A percentile compares a stretch with the other conserved stretches of the same genome.
phyloP scores from a whole-genome alignment of 495 filamentous ascomycete genomes.

The Penicillium angulare region DNA sequence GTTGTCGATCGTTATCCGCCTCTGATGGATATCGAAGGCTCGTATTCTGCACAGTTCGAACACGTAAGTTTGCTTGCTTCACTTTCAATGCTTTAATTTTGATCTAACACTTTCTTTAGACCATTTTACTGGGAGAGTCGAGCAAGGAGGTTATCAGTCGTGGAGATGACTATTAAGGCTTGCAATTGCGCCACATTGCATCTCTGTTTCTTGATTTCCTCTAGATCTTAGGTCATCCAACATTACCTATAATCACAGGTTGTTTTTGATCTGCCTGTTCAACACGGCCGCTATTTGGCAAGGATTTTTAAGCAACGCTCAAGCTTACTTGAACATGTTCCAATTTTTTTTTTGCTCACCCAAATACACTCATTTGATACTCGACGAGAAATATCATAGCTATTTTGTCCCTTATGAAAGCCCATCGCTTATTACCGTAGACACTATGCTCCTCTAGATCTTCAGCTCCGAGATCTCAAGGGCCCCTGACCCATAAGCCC shows the following conservation, averaged over 20 bases:
- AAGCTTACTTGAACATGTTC: no score
- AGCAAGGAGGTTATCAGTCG: conserved; percentile 9
- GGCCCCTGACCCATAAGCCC: no score
- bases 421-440: no score
- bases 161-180: conserved; percentile 6
- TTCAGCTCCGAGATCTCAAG: no score
- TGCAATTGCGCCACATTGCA: not conserved
- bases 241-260: not conserved
- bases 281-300: not conserved
- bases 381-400: no score
- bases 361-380: not conserved
- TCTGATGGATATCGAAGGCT: conserved; percentile 53
- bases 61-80: conserved; percentile 42
- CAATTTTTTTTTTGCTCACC: no score
- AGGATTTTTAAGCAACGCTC: no score
- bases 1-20: conserved; percentile 55
- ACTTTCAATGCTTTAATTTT: not conserved
- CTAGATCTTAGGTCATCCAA: not conserved
- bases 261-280: not conserved
- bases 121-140: conserved; percentile 1
- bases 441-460: no score
- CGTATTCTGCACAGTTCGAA: conserved; percentile 61
- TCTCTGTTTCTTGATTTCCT: not conserved
- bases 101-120: not conserved
- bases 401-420: no score